Base-by-base conservation (phyloP, 2,329 filamentous ascomycete species). In the Aspergillus intermedius region DNA sequence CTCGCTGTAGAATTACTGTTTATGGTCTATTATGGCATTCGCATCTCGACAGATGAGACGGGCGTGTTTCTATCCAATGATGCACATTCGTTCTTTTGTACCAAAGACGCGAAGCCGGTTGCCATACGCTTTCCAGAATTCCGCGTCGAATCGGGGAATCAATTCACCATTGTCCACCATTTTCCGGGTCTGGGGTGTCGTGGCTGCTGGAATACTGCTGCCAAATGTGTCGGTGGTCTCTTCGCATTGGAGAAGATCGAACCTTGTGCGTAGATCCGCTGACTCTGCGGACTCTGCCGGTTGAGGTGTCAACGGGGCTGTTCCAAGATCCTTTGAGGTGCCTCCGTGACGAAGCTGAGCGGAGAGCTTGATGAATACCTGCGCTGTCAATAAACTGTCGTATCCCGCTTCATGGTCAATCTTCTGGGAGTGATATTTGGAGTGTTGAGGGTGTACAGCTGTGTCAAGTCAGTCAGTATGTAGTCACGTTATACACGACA, bases 31-130 rank as follows among this genome's bases (percentile, higher is more conserved):
- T 8, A n/a, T 39, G 41, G 25, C 40, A 12, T 13, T 40, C 19
- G 37, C 22, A 40, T 17, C 17, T 22, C 37, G 10, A 3, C 34
- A 9, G 17, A 2, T 19, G 34, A n/a, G 6, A n/a, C 34, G 9
- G 34, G 34, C 34, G 17, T n/a, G n/a, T 37, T 17, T 19, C 17
- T 21, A 40, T 19, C 51, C 54, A 21, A 59, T 45, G 19, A 37
- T 49, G 47, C 68, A 77, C 5, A 77, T 62, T 23, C 69, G 71
- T 61, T 84, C 80, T 42, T 73, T 58, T 0, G 80, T 83, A 2
- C 80, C 81, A 66, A 82, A 84, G 1, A 82, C 75, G 35, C 81
- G 69, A 48, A 84, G 60, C 53, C 74, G 79, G 55, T 84, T 84
- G 1, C 77, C 77, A 60, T 82, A 82, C 8, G 74, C 61, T 3